phyloP scores from a whole-genome alignment of 2,329 filamentous ascomycete genomes.

The Fusarium subglutinans region DNA sequence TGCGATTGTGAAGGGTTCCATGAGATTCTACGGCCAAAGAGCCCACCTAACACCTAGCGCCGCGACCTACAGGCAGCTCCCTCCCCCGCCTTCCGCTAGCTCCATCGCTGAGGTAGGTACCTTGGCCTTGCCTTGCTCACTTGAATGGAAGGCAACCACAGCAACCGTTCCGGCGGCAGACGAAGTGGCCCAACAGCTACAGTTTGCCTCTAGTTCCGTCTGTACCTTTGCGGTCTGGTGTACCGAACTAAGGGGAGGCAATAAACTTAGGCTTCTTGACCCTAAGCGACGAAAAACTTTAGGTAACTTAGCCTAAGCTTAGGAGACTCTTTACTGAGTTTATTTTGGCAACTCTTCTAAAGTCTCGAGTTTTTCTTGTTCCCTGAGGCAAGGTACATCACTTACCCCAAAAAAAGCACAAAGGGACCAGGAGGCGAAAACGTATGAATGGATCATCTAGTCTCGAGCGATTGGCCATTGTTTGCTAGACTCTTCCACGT shows the following conservation, averaged over 20 bases:
- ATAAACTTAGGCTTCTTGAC: not conserved
- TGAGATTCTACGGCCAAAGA: conserved; percentile 55
- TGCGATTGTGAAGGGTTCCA: conserved; percentile 54
- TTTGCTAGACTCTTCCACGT: conserved; percentile 40
- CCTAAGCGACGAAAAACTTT: not conserved
- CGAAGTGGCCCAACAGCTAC: conserved; percentile 23
- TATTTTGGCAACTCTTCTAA: not conserved
- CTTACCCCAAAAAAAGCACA: conserved; percentile 32
- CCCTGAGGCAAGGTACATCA: not conserved
- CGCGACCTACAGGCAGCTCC: conserved; percentile 13
- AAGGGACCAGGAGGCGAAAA: conserved; percentile 34
- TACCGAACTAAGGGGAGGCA: not conserved
- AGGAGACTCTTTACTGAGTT: not conserved
- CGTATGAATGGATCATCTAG: not conserved
- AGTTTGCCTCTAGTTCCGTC: conserved; percentile 9
- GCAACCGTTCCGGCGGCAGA: conserved; percentile 25
- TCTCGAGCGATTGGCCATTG: conserved; percentile 34
- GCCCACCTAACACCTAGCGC: conserved; percentile 30
- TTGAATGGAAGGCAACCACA: conserved; percentile 14
- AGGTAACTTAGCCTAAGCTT: not conserved
- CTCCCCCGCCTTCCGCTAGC: conserved; percentile 20
- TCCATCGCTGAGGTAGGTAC: not conserved
- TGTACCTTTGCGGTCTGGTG: not conserved
- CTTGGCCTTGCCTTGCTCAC: not conserved
- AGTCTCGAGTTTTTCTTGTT: not conserved